Evolutionary conservation across 106 monocot species (phyloP).

Genomic region (Iris macrosiphon): DNA sequence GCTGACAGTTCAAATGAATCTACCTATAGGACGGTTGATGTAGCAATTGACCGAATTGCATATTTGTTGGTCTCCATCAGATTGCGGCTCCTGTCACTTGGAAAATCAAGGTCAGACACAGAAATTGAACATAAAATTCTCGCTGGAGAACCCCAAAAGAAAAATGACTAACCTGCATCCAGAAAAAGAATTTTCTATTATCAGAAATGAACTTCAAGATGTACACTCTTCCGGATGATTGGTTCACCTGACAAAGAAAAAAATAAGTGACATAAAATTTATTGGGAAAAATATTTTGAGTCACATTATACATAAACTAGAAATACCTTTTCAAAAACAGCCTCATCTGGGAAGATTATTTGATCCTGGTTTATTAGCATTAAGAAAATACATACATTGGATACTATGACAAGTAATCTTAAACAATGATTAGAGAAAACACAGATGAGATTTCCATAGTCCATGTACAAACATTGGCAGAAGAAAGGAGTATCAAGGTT

Average conservation of each 20-base stretch:
- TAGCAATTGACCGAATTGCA: constrained; percentile 63
- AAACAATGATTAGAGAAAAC: not conserved
- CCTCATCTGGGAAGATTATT: constrained; percentile 93
- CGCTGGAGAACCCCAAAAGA: not conserved
- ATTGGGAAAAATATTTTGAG: not conserved
- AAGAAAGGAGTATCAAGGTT: not conserved
- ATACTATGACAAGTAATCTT: not conserved
- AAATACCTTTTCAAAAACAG: constrained; percentile 86
- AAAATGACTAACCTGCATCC: constrained; percentile 79
- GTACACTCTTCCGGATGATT: constrained; percentile 86
- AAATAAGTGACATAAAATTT: not conserved
- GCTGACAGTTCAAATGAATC: not conserved
- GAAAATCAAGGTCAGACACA: constrained; percentile 3
- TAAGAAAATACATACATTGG: constrained; percentile 23
- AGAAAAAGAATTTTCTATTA: constrained; percentile 85
- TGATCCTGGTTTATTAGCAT: constrained; percentile 65
- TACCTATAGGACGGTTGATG: constrained; percentile 86
- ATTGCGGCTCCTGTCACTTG: constrained; percentile 55
- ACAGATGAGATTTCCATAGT: not conserved
- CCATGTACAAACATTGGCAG: not conserved
- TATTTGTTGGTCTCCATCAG: constrained; percentile 55
- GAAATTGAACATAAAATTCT: not conserved
- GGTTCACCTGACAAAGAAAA: constrained; percentile 57
- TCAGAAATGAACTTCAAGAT: constrained; percentile 90
- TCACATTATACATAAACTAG: not conserved